Evolutionary conservation across 495 filamentous ascomycete species (phyloP), one percentile per base, ranked within the genome.

Genomic region (Aspergillus coremiiformis): DNA sequence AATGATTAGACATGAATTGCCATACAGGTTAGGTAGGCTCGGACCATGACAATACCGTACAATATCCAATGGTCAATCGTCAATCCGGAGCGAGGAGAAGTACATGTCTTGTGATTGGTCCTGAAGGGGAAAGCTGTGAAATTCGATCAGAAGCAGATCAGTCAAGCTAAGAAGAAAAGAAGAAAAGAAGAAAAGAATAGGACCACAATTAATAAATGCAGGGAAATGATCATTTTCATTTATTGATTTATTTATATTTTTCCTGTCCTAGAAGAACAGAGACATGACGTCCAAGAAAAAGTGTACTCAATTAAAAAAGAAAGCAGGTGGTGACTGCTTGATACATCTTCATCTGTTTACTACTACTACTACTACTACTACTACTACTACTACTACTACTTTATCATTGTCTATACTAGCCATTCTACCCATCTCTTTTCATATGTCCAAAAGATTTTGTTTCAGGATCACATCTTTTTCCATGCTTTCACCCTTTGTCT

Each of bases 41-140:
- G 43, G 21, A 23, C 29, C 37, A 30, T 55, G 56, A 54, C 49
- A 39, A 48, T 56, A 54, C 52, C 30, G 27, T 47, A 55, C 49
- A 17, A 27, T n/a, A 35, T 12, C 4, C 24, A 9, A 30, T 37
- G 37, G 37, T 23, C 47, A 19, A 26, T 30, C 45, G 20, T 43
- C 48, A 53, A 56, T 50, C 55, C 47, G 24, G 47, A 46, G 41
- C 43, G 45, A 52, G 39, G 32, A 50, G 51, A 58, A 58, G 51
- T 47, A 51, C 56, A 37, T 44, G 51, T 58, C 56, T 58, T 50
- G 51, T 54, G 56, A 58, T 54, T 54, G 56, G 47, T 30, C 56
- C n/a, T 44, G 47, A 54, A 54, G 47, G 20, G 56, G 56, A 57
- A 57, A 50, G 47, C 42, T 23, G 55, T 49, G 46, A 30, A 44